Evolutionary conservation across 805 yeast genomes (phyloP), one percentile per base, ranked within the genome.

Genomic region (Starmerella apis): DNA sequence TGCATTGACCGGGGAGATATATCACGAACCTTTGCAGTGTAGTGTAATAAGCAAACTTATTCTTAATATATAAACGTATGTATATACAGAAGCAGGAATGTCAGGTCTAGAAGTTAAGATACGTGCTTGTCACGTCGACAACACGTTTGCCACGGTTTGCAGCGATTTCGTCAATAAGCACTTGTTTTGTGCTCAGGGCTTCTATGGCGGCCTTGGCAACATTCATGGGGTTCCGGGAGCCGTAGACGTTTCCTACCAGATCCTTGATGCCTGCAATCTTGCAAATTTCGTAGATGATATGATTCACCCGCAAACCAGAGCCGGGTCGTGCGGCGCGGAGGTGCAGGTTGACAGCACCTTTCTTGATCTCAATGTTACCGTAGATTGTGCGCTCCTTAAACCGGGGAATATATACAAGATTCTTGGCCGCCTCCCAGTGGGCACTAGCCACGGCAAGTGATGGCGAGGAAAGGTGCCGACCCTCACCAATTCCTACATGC

Each of bases 241-340:
- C 82, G 72, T 83, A 86, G 43, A 90, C 84, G 64, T 90, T 90
- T 4, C 94, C 96, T 60, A 87, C 78, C 61, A 92, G 71, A 68
- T 92, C 98, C 67, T 83, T 84, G 66, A 92, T 86, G 55, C 98
- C 98, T 1, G 88, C 95, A 52, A 87, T 80, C 64, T 83, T 84
- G 67, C 96, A 88, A 51, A 92, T 79, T 69, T 87, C 96, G 61
- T 81, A 86, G 56, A 92, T 80, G 65, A 82, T 78, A 57, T 85
- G 94, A 69, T 88, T 88, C 42, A 87, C 95, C 60, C 96, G 76
- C 53, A 92, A 74, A 19, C 98, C 98, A 56, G 83, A 83, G 61
- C 96, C 97, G 1, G 95, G 81, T 22, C 95, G 92, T 1, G 95
- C 88, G 2, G 94, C 78, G 64, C 87, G 78, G 61, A 92, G 71